A percentile compares a stretch with the other conserved stretches of the same genome.
phyloP scores from a whole-genome alignment of 2,329 filamentous ascomycete genomes.

The Phialophora chinensis region DNA sequence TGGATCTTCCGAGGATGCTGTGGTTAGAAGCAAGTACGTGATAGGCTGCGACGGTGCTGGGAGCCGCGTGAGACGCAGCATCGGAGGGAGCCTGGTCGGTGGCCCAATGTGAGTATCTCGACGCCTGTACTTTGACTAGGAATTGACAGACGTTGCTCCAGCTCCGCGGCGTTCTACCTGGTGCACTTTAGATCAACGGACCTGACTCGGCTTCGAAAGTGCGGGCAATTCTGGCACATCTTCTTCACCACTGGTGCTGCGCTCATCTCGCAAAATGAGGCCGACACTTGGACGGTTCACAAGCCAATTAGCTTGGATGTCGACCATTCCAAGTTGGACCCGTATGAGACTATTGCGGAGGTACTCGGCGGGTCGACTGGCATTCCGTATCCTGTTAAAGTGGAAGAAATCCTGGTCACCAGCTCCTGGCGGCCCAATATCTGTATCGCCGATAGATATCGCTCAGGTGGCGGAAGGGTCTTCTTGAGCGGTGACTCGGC shows the following conservation, averaged over 20 bases:
- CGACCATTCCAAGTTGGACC: conserved; percentile 35
- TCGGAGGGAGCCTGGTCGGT: conserved; percentile 40
- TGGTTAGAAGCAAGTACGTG: conserved; percentile 38
- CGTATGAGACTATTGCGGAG: conserved; percentile 37
- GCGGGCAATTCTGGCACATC: conserved; percentile 44
- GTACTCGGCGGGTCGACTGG: conserved; percentile 37
- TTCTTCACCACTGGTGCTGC: conserved; percentile 40
- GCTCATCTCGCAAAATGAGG: conserved; percentile 44
- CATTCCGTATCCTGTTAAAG: conserved; percentile 37
- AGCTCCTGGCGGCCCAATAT: conserved; percentile 43
- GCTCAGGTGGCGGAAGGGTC: conserved; percentile 30
- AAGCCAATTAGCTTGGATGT: conserved; percentile 29
- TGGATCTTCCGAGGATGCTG: not conserved
- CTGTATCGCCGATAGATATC: conserved; percentile 40
- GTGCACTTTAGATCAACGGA: conserved; percentile 45
- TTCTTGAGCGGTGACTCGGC: conserved; percentile 45
- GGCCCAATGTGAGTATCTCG: conserved; percentile 39
- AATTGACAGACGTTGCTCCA: conserved; percentile 8
- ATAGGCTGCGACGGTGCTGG: conserved; percentile 43
- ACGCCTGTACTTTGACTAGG: not conserved
- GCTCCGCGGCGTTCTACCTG: conserved; percentile 38
- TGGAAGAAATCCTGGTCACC: conserved; percentile 45
- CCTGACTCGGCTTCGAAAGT: conserved; percentile 37
- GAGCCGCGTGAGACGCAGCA: conserved; percentile 38
- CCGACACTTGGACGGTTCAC: conserved; percentile 46